A percentile compares a stretch with the other conserved stretches of the same genome.
Conservation (phyloP, 306 rosid species). For the Phaseolus lunatus region DNA sequence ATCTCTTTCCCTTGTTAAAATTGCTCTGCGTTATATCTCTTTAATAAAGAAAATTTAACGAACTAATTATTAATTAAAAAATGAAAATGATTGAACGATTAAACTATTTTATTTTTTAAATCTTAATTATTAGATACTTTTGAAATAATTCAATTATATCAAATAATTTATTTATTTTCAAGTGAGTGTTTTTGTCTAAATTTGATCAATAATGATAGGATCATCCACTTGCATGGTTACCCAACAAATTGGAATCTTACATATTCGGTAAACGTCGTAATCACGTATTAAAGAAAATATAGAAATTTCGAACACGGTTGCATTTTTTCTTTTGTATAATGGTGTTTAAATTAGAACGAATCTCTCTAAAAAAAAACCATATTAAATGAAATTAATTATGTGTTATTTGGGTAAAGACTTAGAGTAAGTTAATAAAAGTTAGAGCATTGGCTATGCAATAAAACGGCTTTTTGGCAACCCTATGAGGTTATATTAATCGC, state of each 20-base stretch:
- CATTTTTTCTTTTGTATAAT: not conserved
- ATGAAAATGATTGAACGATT: not conserved
- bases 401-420: not conserved
- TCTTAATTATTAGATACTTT: not conserved
- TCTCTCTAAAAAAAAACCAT: not conserved
- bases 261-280: constrained; percentile 17
- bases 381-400: not conserved
- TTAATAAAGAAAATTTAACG: not conserved
- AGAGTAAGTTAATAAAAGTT: not conserved
- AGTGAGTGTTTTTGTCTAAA: not conserved
- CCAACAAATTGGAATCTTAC: not conserved
- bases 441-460: not conserved
- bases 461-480: not conserved
- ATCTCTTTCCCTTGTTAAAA: not conserved
- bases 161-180: not conserved
- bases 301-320: not conserved
- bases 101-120: not conserved
- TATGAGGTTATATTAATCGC: too few species aligned
- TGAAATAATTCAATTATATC: not conserved
- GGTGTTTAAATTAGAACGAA: not conserved
- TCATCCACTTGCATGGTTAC: not conserved
- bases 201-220: not conserved
- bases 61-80: not conserved
- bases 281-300: not conserved
- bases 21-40: not conserved